Base-by-base conservation (phyloP, 2,329 filamentous ascomycete genomes). In the Pseudogymnoascus sp. region DNA sequence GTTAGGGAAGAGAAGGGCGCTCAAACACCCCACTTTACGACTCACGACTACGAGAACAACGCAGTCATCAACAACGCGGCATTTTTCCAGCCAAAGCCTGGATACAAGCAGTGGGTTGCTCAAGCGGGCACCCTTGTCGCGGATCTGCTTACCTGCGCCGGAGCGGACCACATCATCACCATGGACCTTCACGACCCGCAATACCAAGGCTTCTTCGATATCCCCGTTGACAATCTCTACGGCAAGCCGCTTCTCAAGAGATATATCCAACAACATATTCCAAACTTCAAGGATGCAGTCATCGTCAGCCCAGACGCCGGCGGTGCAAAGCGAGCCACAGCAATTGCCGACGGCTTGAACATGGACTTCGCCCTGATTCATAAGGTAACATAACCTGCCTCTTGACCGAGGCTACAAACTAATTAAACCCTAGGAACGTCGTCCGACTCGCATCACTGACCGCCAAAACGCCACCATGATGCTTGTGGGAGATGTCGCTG, bases 171-270 rank as follows among this genome's bases (percentile, higher is more conserved):
- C 76, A 88, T 95, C 74, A 97, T 97, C 74, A 97, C 93, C 34
- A 96, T 99, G 90, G 95, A 99, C 73, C 83, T 99, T 61, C 91
- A 95, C 74, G 93, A 97, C 75, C 90, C 91, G 43, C 92, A 99
- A 77, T 97, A 97, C 73, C 95, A 99, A 77, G 95, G 95, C 62
- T 99, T 97, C 81, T 97, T 99, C 73, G 93, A 99, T 73, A 96
- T 97, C 64, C 95, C 95, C 2, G 95, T 99, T 63, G 95, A 99
- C 78, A 99, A 99, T 75, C 82, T 99, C 16, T 97, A 97, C 77
- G 93, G 88, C 63, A 87, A 90, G 69, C 88, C 89, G 60, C 78
- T 93, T 60, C 80, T 89, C 62, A 85, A 88, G 73, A 82, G 83
- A 66, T 89, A 88, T 72, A 88, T 89, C 69, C 88, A 92, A 73